Percentiles rank a stretch among this genome's conserved stretches.
phyloP scores from a whole-genome alignment of 2,329 filamentous ascomycete genomes.

The Epichloe amarillans region DNA sequence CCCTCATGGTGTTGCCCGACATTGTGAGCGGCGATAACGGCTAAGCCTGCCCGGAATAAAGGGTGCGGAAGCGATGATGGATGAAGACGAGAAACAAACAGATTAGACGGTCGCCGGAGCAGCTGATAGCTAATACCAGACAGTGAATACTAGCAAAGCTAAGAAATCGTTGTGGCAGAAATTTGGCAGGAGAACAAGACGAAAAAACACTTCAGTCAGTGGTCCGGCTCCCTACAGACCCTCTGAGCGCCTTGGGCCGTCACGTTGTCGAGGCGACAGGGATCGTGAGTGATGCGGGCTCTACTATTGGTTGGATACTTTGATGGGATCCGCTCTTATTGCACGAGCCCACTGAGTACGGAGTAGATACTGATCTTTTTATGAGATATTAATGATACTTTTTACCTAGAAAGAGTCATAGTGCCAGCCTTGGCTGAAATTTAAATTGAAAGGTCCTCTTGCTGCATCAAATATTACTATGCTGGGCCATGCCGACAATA shows the following conservation, averaged over 20 bases:
- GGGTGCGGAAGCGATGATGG: not conserved
- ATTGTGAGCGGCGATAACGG: constrained; percentile 21
- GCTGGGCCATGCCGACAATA: not conserved
- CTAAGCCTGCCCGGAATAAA: not conserved
- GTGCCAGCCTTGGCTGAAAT: no score
- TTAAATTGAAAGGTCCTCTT: not conserved
- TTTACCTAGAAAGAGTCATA: no score
- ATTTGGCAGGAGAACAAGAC: constrained; percentile 1
- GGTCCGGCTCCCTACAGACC: not conserved
- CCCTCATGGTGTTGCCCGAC: constrained; percentile 52
- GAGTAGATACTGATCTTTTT: no score
- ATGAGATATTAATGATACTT: no score
- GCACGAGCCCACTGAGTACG: no score
- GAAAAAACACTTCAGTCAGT: not conserved
- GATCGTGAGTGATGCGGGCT: not conserved
- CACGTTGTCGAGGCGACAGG: constrained; percentile 9
- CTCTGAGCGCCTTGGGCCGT: not conserved
- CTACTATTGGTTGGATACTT: not conserved
- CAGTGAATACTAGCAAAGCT: not conserved
- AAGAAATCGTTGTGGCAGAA: not conserved
- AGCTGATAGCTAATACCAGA: not conserved
- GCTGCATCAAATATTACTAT: not conserved
- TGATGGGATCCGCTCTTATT: not conserved
- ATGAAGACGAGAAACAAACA: not conserved
- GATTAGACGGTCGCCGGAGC: not conserved